A percentile compares a stretch with the other conserved stretches of the same genome.
phyloP scores from a whole-genome alignment of 169 alveolate genomes.

The Plasmodium cynomolgi region DNA sequence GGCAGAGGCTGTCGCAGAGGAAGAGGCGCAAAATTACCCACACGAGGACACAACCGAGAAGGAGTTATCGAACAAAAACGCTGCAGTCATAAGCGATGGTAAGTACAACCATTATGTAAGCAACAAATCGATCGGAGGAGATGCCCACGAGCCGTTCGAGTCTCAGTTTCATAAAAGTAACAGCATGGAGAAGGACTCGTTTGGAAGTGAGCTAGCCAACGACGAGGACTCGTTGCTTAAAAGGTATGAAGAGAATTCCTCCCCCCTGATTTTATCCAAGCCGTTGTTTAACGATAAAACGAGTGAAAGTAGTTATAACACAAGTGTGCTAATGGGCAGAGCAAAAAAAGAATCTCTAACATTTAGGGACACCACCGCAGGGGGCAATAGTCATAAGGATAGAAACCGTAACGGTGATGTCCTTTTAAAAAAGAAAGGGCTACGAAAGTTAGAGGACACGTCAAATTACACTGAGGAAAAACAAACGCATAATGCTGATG shows the following conservation, averaged over 20 bases:
- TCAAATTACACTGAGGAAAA: not conserved
- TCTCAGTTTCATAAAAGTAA: not conserved
- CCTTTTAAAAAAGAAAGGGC: not conserved
- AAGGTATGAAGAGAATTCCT: slow-evolving; percentile 65
- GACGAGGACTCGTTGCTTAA: slow-evolving; percentile 67
- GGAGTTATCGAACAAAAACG: not conserved
- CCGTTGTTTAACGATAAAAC: slow-evolving; percentile 36
- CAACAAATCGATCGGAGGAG: slow-evolving; percentile 16
- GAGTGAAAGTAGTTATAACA: slow-evolving; percentile 61
- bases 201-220: slow-evolving; percentile 15
- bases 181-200: not conserved
- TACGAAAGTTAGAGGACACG: not conserved
- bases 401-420: not conserved
- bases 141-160: not conserved
- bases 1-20: no score
- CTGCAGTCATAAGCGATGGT: not conserved
- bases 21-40: not conserved
- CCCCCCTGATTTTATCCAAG: slow-evolving; percentile 67
- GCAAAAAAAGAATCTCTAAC: not conserved
- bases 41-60: not conserved
- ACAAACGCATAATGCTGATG: not conserved
- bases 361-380: not conserved
- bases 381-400: not conserved
- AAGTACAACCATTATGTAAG: not conserved
- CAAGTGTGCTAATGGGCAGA: slow-evolving; percentile 7